Evolutionary conservation across 106 monocot species (phyloP).

Genomic region (Dioscorea dumetorum): DNA sequence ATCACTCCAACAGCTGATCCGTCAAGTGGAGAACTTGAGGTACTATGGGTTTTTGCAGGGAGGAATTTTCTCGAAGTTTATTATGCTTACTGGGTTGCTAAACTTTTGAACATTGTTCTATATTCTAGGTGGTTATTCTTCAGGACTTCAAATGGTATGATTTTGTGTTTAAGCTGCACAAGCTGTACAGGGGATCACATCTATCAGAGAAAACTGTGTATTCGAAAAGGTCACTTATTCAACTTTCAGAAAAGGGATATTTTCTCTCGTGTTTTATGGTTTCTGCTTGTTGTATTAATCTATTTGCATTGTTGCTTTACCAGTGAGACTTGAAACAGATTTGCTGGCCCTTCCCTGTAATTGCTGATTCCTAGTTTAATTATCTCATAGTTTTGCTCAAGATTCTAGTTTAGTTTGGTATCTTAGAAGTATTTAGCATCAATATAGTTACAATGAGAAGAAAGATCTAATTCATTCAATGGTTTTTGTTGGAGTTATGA

Average conservation of each 20-base stretch:
- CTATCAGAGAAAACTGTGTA: slow-evolving; percentile 63
- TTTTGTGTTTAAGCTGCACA: slow-evolving; percentile 77
- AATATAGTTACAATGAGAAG: too few relatives aligned
- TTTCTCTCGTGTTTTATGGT: not conserved
- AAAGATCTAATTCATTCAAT: too few relatives aligned
- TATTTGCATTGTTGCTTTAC: too few relatives aligned
- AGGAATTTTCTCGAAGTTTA: not conserved
- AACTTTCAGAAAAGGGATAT: not conserved
- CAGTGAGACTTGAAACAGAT: too few relatives aligned
- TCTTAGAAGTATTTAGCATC: too few relatives aligned
- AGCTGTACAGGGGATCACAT: slow-evolving; percentile 79
- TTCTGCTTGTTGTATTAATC: too few relatives aligned
- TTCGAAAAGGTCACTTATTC: slow-evolving; percentile 49
- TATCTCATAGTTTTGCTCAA: too few relatives aligned
- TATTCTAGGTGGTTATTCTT: slow-evolving; percentile 73
- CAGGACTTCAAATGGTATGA: slow-evolving; percentile 95
- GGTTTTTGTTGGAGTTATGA: too few relatives aligned
- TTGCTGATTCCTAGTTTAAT: too few relatives aligned
- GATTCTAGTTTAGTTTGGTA: not conserved
- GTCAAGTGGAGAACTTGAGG: slow-evolving; percentile 77
- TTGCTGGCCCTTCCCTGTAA: too few relatives aligned
- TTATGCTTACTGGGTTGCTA: not conserved
- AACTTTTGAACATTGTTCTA: not conserved
- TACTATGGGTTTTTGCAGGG: slow-evolving; percentile 8
- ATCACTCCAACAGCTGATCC: slow-evolving; percentile 78